Base-by-base conservation (phyloP, 2,329 filamentous ascomycete species). In the Phaeophleospora eucalypticola region DNA sequence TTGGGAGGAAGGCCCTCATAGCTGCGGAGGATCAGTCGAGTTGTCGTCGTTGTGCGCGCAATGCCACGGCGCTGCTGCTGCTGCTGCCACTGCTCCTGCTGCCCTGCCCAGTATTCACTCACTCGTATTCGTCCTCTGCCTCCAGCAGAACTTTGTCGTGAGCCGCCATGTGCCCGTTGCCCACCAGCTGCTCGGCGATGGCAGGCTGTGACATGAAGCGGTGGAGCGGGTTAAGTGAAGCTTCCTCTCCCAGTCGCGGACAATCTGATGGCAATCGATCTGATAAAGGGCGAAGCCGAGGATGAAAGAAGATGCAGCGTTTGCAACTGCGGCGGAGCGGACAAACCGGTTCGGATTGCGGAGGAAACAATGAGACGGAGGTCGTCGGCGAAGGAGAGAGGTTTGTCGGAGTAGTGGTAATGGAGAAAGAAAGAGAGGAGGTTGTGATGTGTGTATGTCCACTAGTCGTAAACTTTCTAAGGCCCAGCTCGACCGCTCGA, bases 1-100 rank as follows among this genome's bases (percentile, higher is more conserved):
- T 95, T 95, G 57, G 90, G 87, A 55, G 91, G 90, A 48, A 98
- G 81, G 57, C 85, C 84, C 79, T 97, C 91, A 80, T 97, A 97
- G 73, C 82, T 84, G 65, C 53, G 58, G 56, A 54, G 54, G 19
- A 37, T 52, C 49, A 54, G 45, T 39, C 35, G 9, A 36, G 37
- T 42, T 29, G 52, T 46, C 53, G 45, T 44, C 33, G 34, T 43
- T 41, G 35, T 41, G 29, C 34, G 34, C 32, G 41, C n/a, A n/a
- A n/a, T n/a, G n/a, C n/a, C n/a, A n/a, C n/a, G n/a, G n/a, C n/a
- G n/a, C n/a, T n/a, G n/a, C n/a, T n/a, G n/a, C n/a, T n/a, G n/a
- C n/a, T n/a, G n/a, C n/a, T n/a, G n/a, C n/a, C n/a, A n/a, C n/a
- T n/a, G n/a, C n/a, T n/a, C n/a, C 39, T 37, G 8, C 34, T 16